Conservation (phyloP, 2,329 filamentous ascomycete genomes). For the Ustilaginoidea virens region DNA sequence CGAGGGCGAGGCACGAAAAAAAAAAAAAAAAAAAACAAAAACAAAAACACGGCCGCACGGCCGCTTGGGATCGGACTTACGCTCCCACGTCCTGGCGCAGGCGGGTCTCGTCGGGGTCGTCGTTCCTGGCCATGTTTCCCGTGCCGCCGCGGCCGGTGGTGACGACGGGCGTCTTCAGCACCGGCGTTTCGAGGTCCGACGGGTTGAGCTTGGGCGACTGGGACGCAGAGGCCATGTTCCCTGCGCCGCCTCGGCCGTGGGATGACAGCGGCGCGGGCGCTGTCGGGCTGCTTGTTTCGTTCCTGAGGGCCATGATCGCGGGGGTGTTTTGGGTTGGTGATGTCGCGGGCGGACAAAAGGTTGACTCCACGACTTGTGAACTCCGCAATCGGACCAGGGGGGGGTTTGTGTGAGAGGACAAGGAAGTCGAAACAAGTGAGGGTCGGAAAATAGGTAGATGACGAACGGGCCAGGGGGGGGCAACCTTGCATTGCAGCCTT, state of each 20-base stretch:
- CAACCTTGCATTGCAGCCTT: too few relatives aligned
- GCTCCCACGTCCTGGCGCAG: conserved; percentile 70
- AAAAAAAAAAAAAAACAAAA: too few relatives aligned
- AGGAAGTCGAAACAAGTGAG: too few relatives aligned
- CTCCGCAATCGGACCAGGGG: too few relatives aligned
- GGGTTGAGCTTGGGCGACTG: conserved; percentile 36
- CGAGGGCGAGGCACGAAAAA: too few relatives aligned
- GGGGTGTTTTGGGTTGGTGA: too few relatives aligned
- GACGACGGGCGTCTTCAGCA: conserved; percentile 67
- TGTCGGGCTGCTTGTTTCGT: conserved; percentile 1
- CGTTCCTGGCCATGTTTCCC: conserved; percentile 71
- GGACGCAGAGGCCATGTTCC: conserved; percentile 48
- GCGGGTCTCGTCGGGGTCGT: conserved; percentile 59
- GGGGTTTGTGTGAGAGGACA: too few relatives aligned
- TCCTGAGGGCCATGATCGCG: conserved; percentile 3
- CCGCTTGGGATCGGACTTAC: conserved; percentile 36
- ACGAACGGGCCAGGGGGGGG: too few relatives aligned
- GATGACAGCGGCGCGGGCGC: conserved; percentile 32
- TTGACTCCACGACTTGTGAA: too few relatives aligned
- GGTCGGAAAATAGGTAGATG: too few relatives aligned
- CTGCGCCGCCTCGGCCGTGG: conserved; percentile 65
- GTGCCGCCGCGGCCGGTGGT: conserved; percentile 81
- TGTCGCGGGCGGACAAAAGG: too few relatives aligned
- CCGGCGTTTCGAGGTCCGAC: conserved; percentile 63
- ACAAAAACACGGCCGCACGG: too few relatives aligned